Evolutionary conservation across 106 monocot species (phyloP).

Genomic region (Apostasia shenzhenica): DNA sequence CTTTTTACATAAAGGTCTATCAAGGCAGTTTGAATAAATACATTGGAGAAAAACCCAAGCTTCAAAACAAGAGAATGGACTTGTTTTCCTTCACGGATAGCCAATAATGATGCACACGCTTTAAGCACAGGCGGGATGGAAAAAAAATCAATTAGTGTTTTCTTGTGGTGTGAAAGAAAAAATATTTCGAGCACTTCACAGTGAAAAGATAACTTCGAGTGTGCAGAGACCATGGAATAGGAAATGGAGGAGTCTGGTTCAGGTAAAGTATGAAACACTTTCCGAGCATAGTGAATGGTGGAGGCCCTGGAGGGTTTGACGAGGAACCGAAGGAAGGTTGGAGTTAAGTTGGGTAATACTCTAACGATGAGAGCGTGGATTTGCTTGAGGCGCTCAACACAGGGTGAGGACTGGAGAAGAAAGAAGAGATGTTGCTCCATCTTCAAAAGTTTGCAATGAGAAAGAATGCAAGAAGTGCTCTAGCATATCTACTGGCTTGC

Average conservation of each 20-base stretch:
- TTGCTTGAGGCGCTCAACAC: constrained; percentile 22
- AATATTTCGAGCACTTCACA: constrained; percentile 24
- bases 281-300: constrained; percentile 30
- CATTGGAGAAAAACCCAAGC: constrained; percentile 37
- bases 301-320: constrained; percentile 7
- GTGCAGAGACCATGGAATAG: constrained; percentile 34
- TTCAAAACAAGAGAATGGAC: constrained; percentile 42
- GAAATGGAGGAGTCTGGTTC: constrained; percentile 31
- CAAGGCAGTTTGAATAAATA: constrained; percentile 60
- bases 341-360: constrained; percentile 12
- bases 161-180: constrained; percentile 28
- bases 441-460: not conserved
- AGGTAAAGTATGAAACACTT: constrained; percentile 56
- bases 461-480: not conserved
- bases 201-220: constrained; percentile 59
- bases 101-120: constrained; percentile 40
- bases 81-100: constrained; percentile 32
- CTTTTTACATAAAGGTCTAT: constrained; percentile 73
- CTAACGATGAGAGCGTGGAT: constrained; percentile 43
- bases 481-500: not conserved
- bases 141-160: constrained; percentile 22
- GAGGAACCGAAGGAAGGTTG: constrained; percentile 17
- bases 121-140: constrained; percentile 58
- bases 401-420: constrained; percentile 22
- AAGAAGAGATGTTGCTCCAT: constrained; percentile 39